phyloP scores from a whole-genome alignment of 2,329 filamentous ascomycete species.

The Talaromyces rugulosus region DNA sequence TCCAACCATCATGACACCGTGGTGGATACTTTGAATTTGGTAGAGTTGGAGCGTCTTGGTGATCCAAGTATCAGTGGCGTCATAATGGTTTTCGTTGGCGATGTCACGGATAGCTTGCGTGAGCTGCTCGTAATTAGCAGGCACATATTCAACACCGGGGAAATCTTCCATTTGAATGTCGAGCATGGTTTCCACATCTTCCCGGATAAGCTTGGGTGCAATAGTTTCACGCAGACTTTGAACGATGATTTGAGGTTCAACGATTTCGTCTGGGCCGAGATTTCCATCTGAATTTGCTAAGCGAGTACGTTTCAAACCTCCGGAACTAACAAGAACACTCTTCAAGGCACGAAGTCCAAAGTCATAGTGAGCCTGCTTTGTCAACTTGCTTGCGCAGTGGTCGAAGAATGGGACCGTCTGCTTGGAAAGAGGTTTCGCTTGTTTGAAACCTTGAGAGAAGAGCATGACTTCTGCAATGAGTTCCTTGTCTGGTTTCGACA shows the following conservation, averaged over 20 bases:
- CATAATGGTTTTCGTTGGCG: slow-evolving; percentile 78
- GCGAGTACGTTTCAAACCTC: slow-evolving; percentile 84
- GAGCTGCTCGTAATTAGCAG: slow-evolving; percentile 76
- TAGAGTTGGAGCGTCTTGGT: slow-evolving; percentile 95
- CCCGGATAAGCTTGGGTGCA: slow-evolving; percentile 90
- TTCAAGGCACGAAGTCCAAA: slow-evolving; percentile 97
- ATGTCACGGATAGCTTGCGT: slow-evolving; percentile 77
- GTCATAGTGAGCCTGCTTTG: slow-evolving; percentile 98
- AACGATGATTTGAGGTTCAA: slow-evolving; percentile 96
- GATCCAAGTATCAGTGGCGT: slow-evolving; percentile 93
- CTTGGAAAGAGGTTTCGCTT: slow-evolving; percentile 88
- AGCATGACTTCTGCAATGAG: slow-evolving; percentile 99
- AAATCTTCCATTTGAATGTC: slow-evolving; percentile 81
- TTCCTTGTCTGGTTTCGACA: slow-evolving; percentile 99
- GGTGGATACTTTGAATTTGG: slow-evolving; percentile 95
- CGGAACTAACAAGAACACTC: slow-evolving; percentile 96
- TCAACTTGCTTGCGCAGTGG: slow-evolving; percentile 72
- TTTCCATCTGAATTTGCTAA: slow-evolving; percentile 57
- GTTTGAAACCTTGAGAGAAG: slow-evolving; percentile 97
- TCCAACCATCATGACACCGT: slow-evolving; percentile 99
- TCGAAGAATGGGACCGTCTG: slow-evolving; percentile 99
- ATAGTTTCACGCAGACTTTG: slow-evolving; percentile 98
- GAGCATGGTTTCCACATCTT: slow-evolving; percentile 84
- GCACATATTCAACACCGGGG: slow-evolving; percentile 87
- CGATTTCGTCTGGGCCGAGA: slow-evolving; percentile 63